These are phyloP conservation scores for Mucor velutinosus DNA, from an alignment of 371 early-diverging fungal genomes.

Conservation along the genomic window DNA sequence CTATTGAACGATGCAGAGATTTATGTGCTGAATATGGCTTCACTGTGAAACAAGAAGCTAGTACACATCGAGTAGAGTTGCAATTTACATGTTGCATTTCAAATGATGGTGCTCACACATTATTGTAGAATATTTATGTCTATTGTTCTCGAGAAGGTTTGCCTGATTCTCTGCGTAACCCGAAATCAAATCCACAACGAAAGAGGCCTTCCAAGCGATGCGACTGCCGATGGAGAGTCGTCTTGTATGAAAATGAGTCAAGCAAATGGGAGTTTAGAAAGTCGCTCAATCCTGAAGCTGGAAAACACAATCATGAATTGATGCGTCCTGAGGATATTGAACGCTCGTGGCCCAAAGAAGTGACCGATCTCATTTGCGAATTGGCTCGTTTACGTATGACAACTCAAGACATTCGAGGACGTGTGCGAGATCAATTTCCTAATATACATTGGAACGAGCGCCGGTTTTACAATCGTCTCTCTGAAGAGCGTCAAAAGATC, in stretches of 20 bases:
- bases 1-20: constrained; percentile 50
- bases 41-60: constrained; percentile 60
- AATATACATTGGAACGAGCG: constrained; percentile 66
- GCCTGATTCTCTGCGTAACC: constrained; percentile 61
- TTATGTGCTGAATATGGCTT: constrained; percentile 56
- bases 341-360: constrained; percentile 58
- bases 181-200: constrained; percentile 57
- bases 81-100: not conserved
- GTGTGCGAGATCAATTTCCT: constrained; percentile 57
- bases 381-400: constrained; percentile 51
- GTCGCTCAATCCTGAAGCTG: constrained; percentile 61
- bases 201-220: constrained; percentile 64
- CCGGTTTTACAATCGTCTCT: constrained; percentile 63
- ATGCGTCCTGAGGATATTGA: constrained; percentile 62
- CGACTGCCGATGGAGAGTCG: constrained; percentile 67
- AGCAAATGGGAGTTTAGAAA: constrained; percentile 62
- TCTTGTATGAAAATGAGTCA: constrained; percentile 51
- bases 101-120: not conserved
- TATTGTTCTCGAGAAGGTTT: constrained; percentile 70
- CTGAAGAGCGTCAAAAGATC: constrained; percentile 64
- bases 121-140: constrained; percentile 60
- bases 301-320: constrained; percentile 61
- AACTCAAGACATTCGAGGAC: constrained; percentile 56
- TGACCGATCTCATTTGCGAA: constrained; percentile 56
- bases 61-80: constrained; percentile 51